phyloP scores from a whole-genome alignment of 306 rosid species.

The Vigna trinervia region DNA sequence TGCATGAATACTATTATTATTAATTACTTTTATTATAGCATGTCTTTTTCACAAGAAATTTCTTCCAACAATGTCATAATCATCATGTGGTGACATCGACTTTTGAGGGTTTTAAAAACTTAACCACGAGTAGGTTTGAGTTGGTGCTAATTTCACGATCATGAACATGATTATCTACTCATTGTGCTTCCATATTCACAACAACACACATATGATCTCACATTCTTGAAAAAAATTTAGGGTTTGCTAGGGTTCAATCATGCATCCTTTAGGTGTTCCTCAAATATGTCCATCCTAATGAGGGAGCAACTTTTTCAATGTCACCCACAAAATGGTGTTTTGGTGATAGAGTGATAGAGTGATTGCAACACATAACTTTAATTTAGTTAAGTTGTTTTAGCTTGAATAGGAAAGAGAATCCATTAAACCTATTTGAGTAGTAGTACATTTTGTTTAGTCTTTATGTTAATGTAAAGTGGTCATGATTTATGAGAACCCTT shows the following conservation, averaged over 20 bases:
- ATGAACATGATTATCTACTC: slow-evolving; percentile 45
- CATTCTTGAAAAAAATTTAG: not conserved
- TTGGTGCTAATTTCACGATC: slow-evolving; percentile 42
- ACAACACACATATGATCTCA: slow-evolving; percentile 39
- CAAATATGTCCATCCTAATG: slow-evolving; percentile 40
- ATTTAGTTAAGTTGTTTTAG: slow-evolving; percentile 28
- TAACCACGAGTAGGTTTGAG: slow-evolving; percentile 43
- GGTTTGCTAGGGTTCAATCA: slow-evolving; percentile 16
- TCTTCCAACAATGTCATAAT: slow-evolving; percentile 41
- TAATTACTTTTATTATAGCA: too few relatives aligned
- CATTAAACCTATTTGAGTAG: not conserved
- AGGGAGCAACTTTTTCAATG: slow-evolving; percentile 42
- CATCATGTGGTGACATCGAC: slow-evolving; percentile 50
- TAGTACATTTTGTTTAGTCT: slow-evolving; percentile 11
- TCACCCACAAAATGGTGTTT: slow-evolving; percentile 45
- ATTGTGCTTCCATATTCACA: slow-evolving; percentile 42
- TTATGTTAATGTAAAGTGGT: not conserved
- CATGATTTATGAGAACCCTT: not conserved
- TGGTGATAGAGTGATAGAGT: slow-evolving; percentile 22
- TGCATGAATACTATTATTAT: slow-evolving; percentile 12
- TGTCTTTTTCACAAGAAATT: slow-evolving; percentile 43
- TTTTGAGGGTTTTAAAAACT: slow-evolving; percentile 45
- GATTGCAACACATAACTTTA: slow-evolving; percentile 22
- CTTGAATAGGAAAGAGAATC: slow-evolving; percentile 40
- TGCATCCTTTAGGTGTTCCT: slow-evolving; percentile 36